Evolutionary conservation across 2,329 filamentous ascomycete species (phyloP), one percentile per base, ranked within the genome.

Genomic region (Fusarium multiceps): DNA sequence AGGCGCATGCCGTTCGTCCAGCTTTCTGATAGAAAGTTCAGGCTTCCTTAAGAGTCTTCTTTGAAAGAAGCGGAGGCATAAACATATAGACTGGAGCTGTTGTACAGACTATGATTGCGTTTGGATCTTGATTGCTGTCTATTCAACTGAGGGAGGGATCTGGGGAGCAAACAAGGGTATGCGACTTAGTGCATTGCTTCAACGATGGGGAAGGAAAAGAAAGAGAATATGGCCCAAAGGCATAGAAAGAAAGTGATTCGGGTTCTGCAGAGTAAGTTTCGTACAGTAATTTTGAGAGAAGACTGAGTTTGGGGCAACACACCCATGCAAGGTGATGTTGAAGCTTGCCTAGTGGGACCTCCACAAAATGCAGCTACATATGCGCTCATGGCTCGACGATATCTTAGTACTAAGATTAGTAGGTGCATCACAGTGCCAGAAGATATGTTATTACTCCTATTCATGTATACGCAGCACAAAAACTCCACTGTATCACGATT

Each of bases 331-430:
- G 45, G 59, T 55, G 67, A 60, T 68, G 59, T 55, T 64, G 55
- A 70, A 56, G 61, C 61, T 37, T 49, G 58, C 34, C 49, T 49
- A 43, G 46, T 34, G 30, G 49, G 68, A 71, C 55, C 61, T 59
- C 66, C 67, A 68, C 50, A 63, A 70, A 69, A 70, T 71, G 63
- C 50, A 63, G 45, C 47, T 67, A n/a, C 34, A n/a, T n/a, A 70
- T 69, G 66, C 50, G 49, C 40, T 66, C 53, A 56, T 43, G 66
- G 46, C 46, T 66, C 55, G 59, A 30, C 16, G 25, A 34, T 47
- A 27, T 18, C 34, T 37, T 37, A n/a, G 9, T n/a, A 37, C 28
- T 30, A 30, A 30, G 28, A 28, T 30, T 30, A 30, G 28, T 37
- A 41, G n/a, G 42, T 40, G 34, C 18, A 28, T 43, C 32, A 64